Conservation (phyloP, 495 filamentous ascomycete species). For the Hyaloscypha bicolor region DNA sequence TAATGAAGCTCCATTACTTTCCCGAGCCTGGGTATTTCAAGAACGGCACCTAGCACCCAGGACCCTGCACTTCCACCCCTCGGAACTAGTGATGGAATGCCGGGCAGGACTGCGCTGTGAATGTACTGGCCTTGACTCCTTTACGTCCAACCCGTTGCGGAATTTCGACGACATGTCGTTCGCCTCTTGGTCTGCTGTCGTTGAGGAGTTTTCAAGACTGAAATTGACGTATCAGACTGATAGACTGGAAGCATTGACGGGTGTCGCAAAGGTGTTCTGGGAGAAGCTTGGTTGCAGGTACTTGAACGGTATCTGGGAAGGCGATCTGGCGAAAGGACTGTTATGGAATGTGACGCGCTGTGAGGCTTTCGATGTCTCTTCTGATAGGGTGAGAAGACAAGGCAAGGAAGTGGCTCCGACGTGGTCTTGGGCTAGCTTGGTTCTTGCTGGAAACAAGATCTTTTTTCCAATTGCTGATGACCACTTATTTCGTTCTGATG, state of each 20-base stretch:
- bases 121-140: neutral
- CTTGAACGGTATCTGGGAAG: neutral
- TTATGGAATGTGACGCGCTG: neutral
- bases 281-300: neutral
- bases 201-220: neutral
- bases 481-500: neutral
- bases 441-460: neutral
- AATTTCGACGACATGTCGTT: neutral
- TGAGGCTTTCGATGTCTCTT: neutral
- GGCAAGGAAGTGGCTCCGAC: neutral
- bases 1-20: neutral
- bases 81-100: constrained; percentile 4
- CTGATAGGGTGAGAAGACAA: neutral
- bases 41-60: neutral
- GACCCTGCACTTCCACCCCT: neutral
- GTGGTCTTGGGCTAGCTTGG: neutral
- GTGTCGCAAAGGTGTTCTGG: neutral
- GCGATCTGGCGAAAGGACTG: neutral
- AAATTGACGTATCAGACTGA: neutral
- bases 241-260: neutral
- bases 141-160: neutral
- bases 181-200: neutral
- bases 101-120: neutral
- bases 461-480: neutral
- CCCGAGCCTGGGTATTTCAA: constrained; percentile 1